phyloP scores from a whole-genome alignment of 2,329 filamentous ascomycete species.

The Fusarium penzigii region DNA sequence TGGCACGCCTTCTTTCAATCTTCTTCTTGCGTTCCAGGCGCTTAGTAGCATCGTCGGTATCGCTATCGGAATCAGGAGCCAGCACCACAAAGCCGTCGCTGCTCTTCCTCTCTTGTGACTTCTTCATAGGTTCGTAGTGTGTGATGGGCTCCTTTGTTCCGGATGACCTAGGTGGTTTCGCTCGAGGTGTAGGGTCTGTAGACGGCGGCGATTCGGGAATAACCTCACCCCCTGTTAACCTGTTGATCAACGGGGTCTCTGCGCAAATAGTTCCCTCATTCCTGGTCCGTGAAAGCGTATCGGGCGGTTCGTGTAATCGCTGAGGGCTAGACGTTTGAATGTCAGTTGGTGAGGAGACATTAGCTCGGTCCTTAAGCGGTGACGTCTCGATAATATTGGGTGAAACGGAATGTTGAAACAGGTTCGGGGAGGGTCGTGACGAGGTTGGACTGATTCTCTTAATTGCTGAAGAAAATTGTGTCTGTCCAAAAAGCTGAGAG shows the following conservation, averaged over 20 bases:
- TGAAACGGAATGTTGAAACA: slow-evolving; percentile 47
- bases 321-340: slow-evolving; percentile 44
- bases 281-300: slow-evolving; percentile 26
- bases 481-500: slow-evolving; percentile 57
- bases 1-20: slow-evolving; percentile 40
- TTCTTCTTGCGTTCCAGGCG: slow-evolving; percentile 38
- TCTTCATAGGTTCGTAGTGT: slow-evolving; percentile 47
- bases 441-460: slow-evolving; percentile 57
- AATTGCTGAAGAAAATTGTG: slow-evolving; percentile 53
- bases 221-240: slow-evolving; percentile 31
- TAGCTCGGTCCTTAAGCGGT: slow-evolving; percentile 50
- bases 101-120: slow-evolving; percentile 45
- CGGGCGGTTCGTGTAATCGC: slow-evolving; percentile 33
- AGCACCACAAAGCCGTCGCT: slow-evolving; percentile 26
- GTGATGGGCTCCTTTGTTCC: slow-evolving; percentile 36
- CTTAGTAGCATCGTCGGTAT: slow-evolving; percentile 37
- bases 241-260: slow-evolving; percentile 29
- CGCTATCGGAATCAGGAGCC: slow-evolving; percentile 32
- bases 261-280: slow-evolving; percentile 16
- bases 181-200: slow-evolving; percentile 22
- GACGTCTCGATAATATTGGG: slow-evolving; percentile 47
- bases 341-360: slow-evolving; percentile 48
- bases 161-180: slow-evolving; percentile 22
- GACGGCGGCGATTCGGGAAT: slow-evolving; percentile 41
- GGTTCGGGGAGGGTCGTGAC: slow-evolving; percentile 55